Conservation (phyloP, 148 eudicot genomes). For the Camellia sinensis region DNA sequence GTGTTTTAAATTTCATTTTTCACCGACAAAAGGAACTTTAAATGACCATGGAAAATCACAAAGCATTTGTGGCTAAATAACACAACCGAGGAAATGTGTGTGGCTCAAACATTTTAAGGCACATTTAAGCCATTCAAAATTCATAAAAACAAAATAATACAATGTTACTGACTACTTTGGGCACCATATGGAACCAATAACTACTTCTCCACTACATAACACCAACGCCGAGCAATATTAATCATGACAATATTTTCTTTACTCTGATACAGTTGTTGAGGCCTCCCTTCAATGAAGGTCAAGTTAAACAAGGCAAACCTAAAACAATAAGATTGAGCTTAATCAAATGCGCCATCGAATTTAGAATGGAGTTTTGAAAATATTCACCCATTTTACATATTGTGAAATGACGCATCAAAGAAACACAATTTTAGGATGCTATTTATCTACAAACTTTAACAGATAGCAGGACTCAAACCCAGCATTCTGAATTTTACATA, state of each 20-base stretch:
- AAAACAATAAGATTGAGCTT: background rate
- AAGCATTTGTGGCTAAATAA: background rate
- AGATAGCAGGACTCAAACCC: background rate
- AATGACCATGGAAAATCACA: background rate
- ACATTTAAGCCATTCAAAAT: background rate
- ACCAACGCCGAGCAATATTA: background rate
- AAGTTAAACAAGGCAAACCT: background rate
- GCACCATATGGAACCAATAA: background rate
- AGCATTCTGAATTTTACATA: background rate
- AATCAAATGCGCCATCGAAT: background rate
- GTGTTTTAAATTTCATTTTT: background rate
- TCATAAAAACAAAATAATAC: background rate
- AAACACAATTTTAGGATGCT: background rate
- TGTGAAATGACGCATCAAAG: background rate
- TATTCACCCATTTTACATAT: background rate
- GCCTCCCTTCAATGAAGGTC: background rate
- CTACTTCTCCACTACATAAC: background rate
- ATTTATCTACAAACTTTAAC: background rate
- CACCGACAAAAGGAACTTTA: background rate
- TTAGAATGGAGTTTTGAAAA: background rate
- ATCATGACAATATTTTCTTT: background rate
- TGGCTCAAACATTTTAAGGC: background rate
- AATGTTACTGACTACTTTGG: background rate
- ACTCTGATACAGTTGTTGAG: background rate
- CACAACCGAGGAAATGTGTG: too few relatives aligned